Conservation (phyloP, 352 stramenopile genomes). For the Globisporangium canariense region DNA sequence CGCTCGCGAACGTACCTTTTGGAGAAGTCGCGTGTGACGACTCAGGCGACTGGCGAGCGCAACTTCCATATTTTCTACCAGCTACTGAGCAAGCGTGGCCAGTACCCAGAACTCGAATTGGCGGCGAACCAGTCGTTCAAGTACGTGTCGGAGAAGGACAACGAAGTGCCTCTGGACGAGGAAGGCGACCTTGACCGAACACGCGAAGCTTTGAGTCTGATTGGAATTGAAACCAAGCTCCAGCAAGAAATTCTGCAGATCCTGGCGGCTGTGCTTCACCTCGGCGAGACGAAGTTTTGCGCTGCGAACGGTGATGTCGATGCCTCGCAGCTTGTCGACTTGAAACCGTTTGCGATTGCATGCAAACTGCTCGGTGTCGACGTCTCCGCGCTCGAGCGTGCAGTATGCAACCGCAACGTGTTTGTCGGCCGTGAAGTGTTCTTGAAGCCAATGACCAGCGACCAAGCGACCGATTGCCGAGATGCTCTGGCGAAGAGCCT, state of each 20-base stretch:
- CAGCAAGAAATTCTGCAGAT: constrained; percentile 89
- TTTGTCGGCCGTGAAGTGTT: constrained; percentile 81
- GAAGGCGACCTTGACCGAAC: constrained; percentile 71
- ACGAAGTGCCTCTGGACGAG: constrained; percentile 42
- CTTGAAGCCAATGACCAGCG: constrained; percentile 78
- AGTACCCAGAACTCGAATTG: constrained; percentile 63
- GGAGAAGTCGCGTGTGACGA: constrained; percentile 90
- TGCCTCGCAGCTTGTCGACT: constrained; percentile 55
- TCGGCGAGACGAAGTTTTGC: constrained; percentile 91
- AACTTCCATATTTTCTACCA: constrained; percentile 97
- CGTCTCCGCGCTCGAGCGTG: constrained; percentile 51
- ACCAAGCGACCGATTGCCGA: constrained; percentile 79
- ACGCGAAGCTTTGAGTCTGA: constrained; percentile 80
- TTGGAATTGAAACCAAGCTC: constrained; percentile 81
- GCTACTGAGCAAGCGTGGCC: constrained; percentile 57
- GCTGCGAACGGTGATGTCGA: constrained; percentile 75
- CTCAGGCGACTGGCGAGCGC: constrained; percentile 78
- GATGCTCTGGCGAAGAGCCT: constrained; percentile 95
- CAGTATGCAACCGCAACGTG: constrained; percentile 78
- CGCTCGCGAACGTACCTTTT: constrained; percentile 89
- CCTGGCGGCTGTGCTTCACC: constrained; percentile 87
- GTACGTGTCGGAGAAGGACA: constrained; percentile 49
- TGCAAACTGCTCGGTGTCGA: constrained; percentile 61
- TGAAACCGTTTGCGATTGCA: constrained; percentile 52
- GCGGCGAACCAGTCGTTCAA: constrained; percentile 46